Conservation (phyloP, 2,329 filamentous ascomycete genomes). For the Diplodia mutila region DNA sequence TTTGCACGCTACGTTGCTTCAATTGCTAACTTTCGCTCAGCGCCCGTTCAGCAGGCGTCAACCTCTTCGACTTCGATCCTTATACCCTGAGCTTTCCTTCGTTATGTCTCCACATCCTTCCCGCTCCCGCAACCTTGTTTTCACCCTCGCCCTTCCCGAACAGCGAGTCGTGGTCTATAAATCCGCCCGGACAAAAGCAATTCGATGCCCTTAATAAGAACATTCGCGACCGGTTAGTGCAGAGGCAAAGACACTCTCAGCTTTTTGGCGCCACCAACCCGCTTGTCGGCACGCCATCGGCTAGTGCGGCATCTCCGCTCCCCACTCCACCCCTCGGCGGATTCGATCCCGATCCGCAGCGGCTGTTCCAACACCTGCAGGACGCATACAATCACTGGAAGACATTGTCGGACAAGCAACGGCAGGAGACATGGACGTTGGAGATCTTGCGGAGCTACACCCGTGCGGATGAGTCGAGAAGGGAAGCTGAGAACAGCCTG, state of each 20-base stretch:
- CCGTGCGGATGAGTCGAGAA: constrained; percentile 44
- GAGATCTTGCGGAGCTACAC: constrained; percentile 52
- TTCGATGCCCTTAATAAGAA: constrained; percentile 70
- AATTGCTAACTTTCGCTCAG: constrained; percentile 20
- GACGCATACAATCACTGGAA: constrained; percentile 79
- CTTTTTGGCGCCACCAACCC: constrained; percentile 32
- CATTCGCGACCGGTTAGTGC: constrained; percentile 67
- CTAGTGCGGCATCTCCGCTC: constrained; percentile 45
- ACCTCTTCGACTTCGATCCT: constrained; percentile 78
- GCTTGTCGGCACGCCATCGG: constrained; percentile 38
- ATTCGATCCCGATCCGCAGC: constrained; percentile 65
- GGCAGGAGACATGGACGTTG: constrained; percentile 51
- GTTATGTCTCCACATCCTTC: constrained; percentile 79
- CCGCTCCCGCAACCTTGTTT: constrained; percentile 80
- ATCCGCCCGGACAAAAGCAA: constrained; percentile 74
- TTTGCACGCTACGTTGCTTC: neutral
- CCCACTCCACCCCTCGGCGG: constrained; percentile 40
- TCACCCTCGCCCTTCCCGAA: constrained; percentile 79
- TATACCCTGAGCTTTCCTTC: constrained; percentile 83
- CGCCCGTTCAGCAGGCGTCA: constrained; percentile 46
- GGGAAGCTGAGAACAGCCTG: constrained; percentile 44
- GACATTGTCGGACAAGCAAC: constrained; percentile 57
- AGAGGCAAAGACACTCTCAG: constrained; percentile 37
- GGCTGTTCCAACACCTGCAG: constrained; percentile 75
- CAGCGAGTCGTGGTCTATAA: constrained; percentile 78